A percentile compares a stretch with the other conserved stretches of the same genome.
phyloP scores from a whole-genome alignment of 768 basidiomycete species.

The Podaxis sp. region DNA sequence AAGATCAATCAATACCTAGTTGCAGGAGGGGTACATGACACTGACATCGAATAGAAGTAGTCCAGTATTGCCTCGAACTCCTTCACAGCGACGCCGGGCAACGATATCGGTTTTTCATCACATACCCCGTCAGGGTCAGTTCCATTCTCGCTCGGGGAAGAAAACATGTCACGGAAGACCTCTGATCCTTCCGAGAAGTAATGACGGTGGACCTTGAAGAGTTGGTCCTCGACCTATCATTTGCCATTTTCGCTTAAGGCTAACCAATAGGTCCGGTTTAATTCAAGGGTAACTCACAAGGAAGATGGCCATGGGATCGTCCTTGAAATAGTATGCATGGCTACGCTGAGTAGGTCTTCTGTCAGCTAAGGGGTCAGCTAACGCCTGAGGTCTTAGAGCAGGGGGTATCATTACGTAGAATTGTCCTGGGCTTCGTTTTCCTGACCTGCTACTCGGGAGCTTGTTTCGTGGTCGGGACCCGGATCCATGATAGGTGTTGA shows the following conservation, averaged over 20 bases:
- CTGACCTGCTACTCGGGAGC: too few species aligned
- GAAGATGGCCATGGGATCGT: conserved; percentile 21
- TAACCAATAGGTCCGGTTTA: conserved; percentile 29
- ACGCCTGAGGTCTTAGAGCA: not conserved
- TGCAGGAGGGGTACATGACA: not conserved
- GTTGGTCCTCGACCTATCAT: conserved; percentile 31
- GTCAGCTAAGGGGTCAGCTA: not conserved
- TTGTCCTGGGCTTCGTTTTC: too few species aligned
- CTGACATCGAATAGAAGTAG: conserved; percentile 38
- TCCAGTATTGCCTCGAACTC: conserved; percentile 39
- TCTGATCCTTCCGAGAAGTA: conserved; percentile 37
- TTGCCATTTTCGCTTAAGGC: too few species aligned
- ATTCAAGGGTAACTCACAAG: conserved; percentile 20
- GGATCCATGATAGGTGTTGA: too few species aligned
- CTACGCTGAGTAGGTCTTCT: not conserved
- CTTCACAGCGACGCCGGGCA: conserved; percentile 28
- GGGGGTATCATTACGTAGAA: too few species aligned
- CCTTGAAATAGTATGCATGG: conserved; percentile 20
- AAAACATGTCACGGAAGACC: conserved; percentile 37
- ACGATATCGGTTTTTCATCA: conserved; percentile 30
- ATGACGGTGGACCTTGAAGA: conserved; percentile 32
- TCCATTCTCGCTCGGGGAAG: conserved; percentile 17
- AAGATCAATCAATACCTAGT: too few species aligned
- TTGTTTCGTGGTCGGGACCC: too few species aligned
- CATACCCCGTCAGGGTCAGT: conserved; percentile 27